Conservation (phyloP, 495 filamentous ascomycete species). For the Neurospora cerealis region DNA sequence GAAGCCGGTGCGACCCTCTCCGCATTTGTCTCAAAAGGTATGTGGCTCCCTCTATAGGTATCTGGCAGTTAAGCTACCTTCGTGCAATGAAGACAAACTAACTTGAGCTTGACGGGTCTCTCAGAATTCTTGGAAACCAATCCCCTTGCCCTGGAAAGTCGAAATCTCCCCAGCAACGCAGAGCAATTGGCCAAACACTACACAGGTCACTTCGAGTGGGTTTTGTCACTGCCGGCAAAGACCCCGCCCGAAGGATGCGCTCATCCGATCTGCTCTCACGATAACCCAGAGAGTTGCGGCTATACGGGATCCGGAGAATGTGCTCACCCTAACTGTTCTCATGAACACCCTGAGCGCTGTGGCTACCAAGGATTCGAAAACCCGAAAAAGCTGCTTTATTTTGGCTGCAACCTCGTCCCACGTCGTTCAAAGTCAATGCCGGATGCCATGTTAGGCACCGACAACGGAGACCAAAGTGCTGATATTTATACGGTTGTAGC, state of each 20-base stretch:
- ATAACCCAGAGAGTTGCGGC: slow-evolving; percentile 4
- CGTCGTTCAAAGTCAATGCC: slow-evolving; percentile 9
- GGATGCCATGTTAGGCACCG: neutral
- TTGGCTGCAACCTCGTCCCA: slow-evolving; percentile 37
- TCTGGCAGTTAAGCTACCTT: neutral
- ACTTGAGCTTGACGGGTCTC: neutral
- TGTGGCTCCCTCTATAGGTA: no score
- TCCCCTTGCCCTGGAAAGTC: slow-evolving; percentile 24
- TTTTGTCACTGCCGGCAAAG: slow-evolving; percentile 26
- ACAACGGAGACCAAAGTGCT: slow-evolving; percentile 7
- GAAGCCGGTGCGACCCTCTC: neutral
- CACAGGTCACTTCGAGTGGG: slow-evolving; percentile 41
- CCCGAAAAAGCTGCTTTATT: slow-evolving; percentile 16
- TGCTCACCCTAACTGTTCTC: slow-evolving; percentile 6
- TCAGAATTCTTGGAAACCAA: slow-evolving; percentile 7
- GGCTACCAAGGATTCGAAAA: slow-evolving; percentile 11
- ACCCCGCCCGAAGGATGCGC: slow-evolving; percentile 6
- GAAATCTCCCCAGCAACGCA: slow-evolving; percentile 22
- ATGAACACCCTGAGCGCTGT: slow-evolving; percentile 7
- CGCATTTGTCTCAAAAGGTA: neutral
- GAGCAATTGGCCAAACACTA: slow-evolving; percentile 38
- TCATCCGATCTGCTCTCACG: slow-evolving; percentile 7
- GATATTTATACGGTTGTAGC: slow-evolving; percentile 26
- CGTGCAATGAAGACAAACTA: neutral
- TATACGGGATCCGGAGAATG: slow-evolving; percentile 1